phyloP scores from a whole-genome alignment of 768 basidiomycete species.

The Lactarius hatsudake region DNA sequence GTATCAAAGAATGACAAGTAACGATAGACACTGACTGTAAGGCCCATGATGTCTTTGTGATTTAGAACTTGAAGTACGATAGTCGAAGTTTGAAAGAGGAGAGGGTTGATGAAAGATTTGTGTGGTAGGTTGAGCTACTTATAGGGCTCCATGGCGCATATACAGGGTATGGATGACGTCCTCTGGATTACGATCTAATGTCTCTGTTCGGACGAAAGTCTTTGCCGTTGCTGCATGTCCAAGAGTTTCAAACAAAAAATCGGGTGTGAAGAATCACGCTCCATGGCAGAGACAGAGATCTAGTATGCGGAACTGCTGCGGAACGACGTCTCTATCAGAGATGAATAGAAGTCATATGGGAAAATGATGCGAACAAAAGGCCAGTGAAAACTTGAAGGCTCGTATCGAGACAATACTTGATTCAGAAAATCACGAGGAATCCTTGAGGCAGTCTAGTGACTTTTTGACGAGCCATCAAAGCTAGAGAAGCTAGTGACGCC shows the following conservation, averaged over 20 bases:
- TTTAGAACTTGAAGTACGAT: neutral
- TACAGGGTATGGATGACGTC: neutral
- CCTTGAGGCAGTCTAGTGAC: neutral
- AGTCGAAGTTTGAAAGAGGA: neutral
- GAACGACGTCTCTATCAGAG: neutral
- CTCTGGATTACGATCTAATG: neutral
- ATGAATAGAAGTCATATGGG: neutral
- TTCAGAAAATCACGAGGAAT: neutral
- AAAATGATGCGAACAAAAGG: neutral
- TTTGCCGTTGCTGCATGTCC: neutral
- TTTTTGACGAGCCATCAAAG: neutral
- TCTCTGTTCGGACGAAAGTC: neutral
- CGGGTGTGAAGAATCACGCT: neutral
- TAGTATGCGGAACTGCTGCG: neutral
- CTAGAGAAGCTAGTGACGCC: neutral
- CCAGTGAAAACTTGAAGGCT: neutral
- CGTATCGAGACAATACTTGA: neutral
- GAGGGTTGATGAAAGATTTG: neutral
- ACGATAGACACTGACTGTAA: conserved; percentile 1
- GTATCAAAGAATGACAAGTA: neutral
- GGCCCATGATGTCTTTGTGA: conserved; percentile 1
- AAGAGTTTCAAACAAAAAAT: neutral
- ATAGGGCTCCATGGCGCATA: conserved; percentile 1
- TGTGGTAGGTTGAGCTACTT: neutral
- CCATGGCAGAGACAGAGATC: neutral